A percentile compares a stretch with the other conserved stretches of the same genome.
phyloP scores from a whole-genome alignment of 2,329 filamentous ascomycete species.

The Venturia asperata region DNA sequence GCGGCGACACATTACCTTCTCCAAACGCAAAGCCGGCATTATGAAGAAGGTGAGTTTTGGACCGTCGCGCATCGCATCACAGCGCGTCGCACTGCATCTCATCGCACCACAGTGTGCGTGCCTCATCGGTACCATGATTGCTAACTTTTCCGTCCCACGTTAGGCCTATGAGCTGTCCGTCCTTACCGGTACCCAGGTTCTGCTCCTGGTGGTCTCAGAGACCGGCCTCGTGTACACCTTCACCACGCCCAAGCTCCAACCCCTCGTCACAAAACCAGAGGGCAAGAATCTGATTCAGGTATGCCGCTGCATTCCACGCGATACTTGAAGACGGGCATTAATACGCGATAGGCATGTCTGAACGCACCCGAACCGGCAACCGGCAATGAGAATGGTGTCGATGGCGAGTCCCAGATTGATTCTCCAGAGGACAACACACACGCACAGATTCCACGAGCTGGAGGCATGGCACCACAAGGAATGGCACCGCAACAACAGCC shows the following conservation, averaged over 20 bases:
- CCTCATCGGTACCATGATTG: slow-evolving; percentile 21
- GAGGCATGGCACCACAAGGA: slow-evolving; percentile 50
- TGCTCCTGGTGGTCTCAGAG: slow-evolving; percentile 93
- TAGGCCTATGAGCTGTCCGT: slow-evolving; percentile 97
- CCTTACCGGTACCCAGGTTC: slow-evolving; percentile 92
- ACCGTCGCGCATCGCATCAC: slow-evolving; percentile 17
- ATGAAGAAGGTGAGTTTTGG: slow-evolving; percentile 89
- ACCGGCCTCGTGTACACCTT: slow-evolving; percentile 97
- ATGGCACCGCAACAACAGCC: slow-evolving; percentile 55
- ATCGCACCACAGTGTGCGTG: slow-evolving; percentile 22
- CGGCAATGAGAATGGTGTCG: slow-evolving; percentile 59
- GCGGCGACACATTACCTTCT: slow-evolving; percentile 98
- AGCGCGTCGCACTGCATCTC: slow-evolving; percentile 20
- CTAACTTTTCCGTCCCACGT: slow-evolving; percentile 18
- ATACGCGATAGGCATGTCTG: slow-evolving; percentile 69
- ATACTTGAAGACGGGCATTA: slow-evolving; percentile 26
- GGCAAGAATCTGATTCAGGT: slow-evolving; percentile 99
- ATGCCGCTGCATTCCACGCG: slow-evolving; percentile 32
- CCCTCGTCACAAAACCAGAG: slow-evolving; percentile 94
- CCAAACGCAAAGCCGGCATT: slow-evolving; percentile 98
- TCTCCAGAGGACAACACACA: slow-evolving; percentile 84
- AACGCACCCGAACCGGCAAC: slow-evolving; percentile 88
- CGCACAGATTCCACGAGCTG: slow-evolving; percentile 63
- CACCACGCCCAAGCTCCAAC: slow-evolving; percentile 96
- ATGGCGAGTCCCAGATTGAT: slow-evolving; percentile 55